Conservation (phyloP, 176 grass and related monocot species). For the Melocanna baccifera region DNA sequence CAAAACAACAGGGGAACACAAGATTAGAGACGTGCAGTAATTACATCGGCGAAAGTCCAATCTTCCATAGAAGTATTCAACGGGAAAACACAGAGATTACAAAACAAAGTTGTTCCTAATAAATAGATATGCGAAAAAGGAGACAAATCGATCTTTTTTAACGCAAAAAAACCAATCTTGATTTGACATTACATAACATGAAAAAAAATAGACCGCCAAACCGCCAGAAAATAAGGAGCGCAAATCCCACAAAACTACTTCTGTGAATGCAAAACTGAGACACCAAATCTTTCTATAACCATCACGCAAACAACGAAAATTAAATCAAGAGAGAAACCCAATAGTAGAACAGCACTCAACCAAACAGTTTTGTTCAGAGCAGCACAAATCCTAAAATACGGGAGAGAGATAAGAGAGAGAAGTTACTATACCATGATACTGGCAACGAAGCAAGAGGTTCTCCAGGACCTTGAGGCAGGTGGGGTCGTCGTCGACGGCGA, state of each 20-base stretch:
- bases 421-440: slow-evolving; percentile 51
- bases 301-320: not conserved
- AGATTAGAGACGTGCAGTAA: not conserved
- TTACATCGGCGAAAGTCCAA: not conserved
- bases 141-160: not conserved
- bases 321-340: slow-evolving; percentile 9
- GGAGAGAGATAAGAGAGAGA: not conserved
- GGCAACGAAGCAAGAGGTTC: slow-evolving; percentile 41
- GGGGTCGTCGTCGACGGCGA: slow-evolving; percentile 64
- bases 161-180: not conserved
- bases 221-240: not conserved
- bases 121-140: not conserved
- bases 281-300: not conserved
- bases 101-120: not conserved
- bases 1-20: not conserved
- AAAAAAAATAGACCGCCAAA: not conserved
- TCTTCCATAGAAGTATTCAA: not conserved
- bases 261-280: slow-evolving; percentile 18
- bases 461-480: slow-evolving; percentile 58
- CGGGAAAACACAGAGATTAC: not conserved
- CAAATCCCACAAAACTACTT: not conserved
- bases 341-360: not conserved
- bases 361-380: not conserved
- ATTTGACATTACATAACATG: slow-evolving; percentile 30
- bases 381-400: not conserved